phyloP scores from a whole-genome alignment of 768 basidiomycete species.

The Phaeotremella skinneri region DNA sequence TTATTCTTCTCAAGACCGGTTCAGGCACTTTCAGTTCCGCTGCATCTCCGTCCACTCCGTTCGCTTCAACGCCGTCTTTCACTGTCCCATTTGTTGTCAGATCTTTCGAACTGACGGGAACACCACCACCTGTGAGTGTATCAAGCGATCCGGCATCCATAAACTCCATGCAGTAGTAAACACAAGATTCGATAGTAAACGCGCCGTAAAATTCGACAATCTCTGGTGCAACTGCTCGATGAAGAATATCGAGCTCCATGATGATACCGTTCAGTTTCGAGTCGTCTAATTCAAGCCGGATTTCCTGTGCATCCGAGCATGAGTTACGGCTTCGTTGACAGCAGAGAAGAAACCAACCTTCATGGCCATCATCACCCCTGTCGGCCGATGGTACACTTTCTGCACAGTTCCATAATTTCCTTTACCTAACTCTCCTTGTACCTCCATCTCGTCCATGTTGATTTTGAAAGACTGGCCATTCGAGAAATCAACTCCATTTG shows the following conservation, averaged over 20 bases:
- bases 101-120: slow-evolving; percentile 49
- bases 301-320: slow-evolving; percentile 65
- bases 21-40: slow-evolving; percentile 55
- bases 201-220: slow-evolving; percentile 99
- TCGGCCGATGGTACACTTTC: slow-evolving; percentile 89
- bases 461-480: slow-evolving; percentile 87
- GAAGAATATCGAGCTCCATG: slow-evolving; percentile 97
- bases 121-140: slow-evolving; percentile 64
- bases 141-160: slow-evolving; percentile 99
- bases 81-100: slow-evolving; percentile 6
- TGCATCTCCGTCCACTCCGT: background rate
- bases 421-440: slow-evolving; percentile 88
- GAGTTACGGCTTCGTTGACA: background rate
- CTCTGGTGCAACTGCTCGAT: slow-evolving; percentile 82
- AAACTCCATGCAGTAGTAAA: slow-evolving; percentile 99
- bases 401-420: slow-evolving; percentile 98
- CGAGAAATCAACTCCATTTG: slow-evolving; percentile 82
- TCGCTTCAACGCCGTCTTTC: slow-evolving; percentile 18
- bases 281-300: slow-evolving; percentile 89
- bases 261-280: slow-evolving; percentile 92
- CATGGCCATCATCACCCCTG: slow-evolving; percentile 97
- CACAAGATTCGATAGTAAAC: slow-evolving; percentile 99
- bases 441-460: slow-evolving; percentile 87
- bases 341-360: slow-evolving; percentile 63
- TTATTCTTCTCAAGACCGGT: slow-evolving; percentile 76